Evolutionary conservation across 73 alveolate genomes (phyloP).

Genomic region (Halteria grandinella): DNA sequence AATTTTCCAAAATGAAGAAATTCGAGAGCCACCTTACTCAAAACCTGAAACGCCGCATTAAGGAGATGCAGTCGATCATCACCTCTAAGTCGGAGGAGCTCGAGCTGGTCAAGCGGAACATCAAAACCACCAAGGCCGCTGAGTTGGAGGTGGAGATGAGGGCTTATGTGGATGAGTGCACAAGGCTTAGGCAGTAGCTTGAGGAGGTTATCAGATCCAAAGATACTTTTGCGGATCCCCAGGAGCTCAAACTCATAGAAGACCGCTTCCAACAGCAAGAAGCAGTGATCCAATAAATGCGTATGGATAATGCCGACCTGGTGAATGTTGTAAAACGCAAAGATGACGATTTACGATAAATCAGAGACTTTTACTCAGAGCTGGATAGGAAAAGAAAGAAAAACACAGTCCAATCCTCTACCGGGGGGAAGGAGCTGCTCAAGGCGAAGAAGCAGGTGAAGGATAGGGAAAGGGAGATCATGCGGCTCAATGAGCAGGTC

Average conservation of each 20-base stretch:
- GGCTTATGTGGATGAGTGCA: constrained; percentile 75
- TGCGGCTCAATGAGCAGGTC: too few relatives aligned
- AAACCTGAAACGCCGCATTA: constrained; percentile 62
- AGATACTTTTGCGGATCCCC: constrained; percentile 68
- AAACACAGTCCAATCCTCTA: too few relatives aligned
- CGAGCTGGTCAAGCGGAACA: constrained; percentile 58
- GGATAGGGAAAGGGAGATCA: constrained; percentile 44
- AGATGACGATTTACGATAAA: constrained; percentile 41
- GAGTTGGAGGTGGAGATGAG: constrained; percentile 73
- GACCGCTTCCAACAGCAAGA: constrained; percentile 46
- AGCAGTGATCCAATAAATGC: constrained; percentile 5
- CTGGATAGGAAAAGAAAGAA: neutral
- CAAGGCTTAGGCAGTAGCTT: constrained; percentile 58
- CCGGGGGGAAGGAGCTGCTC: too few relatives aligned
- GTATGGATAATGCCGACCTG: constrained; percentile 42
- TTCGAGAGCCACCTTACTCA: constrained; percentile 51
- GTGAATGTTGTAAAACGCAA: constrained; percentile 14
- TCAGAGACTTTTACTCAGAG: neutral
- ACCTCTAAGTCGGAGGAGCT: constrained; percentile 56
- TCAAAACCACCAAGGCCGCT: constrained; percentile 56
- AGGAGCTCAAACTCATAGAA: constrained; percentile 44
- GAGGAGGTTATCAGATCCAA: constrained; percentile 65
- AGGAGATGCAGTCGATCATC: constrained; percentile 52
- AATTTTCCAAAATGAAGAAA: too few relatives aligned
- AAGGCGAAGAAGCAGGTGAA: too few relatives aligned